phyloP scores from a whole-genome alignment of 805 yeast species.

The Saccharomycopsis amapae region DNA sequence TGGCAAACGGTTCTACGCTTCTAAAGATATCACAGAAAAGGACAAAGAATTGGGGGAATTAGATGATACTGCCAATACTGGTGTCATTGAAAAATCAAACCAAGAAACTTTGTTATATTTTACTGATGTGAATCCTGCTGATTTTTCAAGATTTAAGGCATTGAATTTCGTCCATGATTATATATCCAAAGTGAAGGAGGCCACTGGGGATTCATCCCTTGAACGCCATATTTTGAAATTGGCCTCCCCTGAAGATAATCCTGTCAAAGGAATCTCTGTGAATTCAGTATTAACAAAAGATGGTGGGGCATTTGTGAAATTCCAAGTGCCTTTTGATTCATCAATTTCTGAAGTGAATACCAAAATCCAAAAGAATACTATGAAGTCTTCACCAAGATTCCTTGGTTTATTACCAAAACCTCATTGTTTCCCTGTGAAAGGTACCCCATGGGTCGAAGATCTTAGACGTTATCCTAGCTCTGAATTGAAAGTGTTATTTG shows the following conservation, averaged over 20 bases:
- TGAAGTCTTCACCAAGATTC: slow-evolving; percentile 27
- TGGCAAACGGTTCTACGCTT: no score
- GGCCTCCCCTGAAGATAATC: slow-evolving; percentile 33
- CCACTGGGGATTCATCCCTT: background rate
- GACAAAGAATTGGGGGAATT: slow-evolving; percentile 50
- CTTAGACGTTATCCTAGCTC: slow-evolving; percentile 67
- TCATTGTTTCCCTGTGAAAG: slow-evolving; percentile 67
- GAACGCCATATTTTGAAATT: slow-evolving; percentile 21
- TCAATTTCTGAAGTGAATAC: slow-evolving; percentile 47
- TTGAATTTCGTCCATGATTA: slow-evolving; percentile 1
- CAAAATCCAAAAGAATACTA: slow-evolving; percentile 40
- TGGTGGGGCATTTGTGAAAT: slow-evolving; percentile 90
- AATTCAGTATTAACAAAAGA: slow-evolving; percentile 70
- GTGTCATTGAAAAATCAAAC: slow-evolving; percentile 44
- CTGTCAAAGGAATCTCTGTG: slow-evolving; percentile 39
- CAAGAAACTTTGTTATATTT: slow-evolving; percentile 49
- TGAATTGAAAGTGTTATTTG: slow-evolving; percentile 58
- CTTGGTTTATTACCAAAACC: slow-evolving; percentile 42
- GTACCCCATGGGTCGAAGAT: slow-evolving; percentile 96
- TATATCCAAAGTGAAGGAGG: background rate
- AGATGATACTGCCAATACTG: slow-evolving; percentile 47
- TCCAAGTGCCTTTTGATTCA: slow-evolving; percentile 47
- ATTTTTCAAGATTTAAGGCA: slow-evolving; percentile 2
- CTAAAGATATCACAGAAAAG: slow-evolving; percentile 26
- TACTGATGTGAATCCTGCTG: slow-evolving; percentile 41